Evolutionary conservation across 1,139 yeast genomes (phyloP).

Genomic region (Candida dubliniensis): DNA sequence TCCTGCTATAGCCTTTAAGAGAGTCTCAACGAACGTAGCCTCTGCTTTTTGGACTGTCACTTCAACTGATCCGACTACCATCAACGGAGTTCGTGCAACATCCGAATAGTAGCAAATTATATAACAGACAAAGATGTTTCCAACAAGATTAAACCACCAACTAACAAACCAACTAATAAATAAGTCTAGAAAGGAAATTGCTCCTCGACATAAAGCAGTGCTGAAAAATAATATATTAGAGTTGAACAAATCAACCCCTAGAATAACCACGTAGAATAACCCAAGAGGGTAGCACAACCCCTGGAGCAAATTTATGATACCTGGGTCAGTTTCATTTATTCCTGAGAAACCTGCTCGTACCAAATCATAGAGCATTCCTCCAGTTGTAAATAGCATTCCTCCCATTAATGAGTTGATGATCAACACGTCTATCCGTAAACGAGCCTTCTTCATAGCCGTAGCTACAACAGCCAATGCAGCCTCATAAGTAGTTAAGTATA

Average conservation of each 20-base stretch:
- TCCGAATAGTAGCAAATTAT: conserved; percentile 58
- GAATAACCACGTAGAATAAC: conserved; percentile 65
- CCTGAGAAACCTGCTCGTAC: conserved; percentile 53
- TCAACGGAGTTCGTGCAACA: conserved; percentile 37
- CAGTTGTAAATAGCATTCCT: conserved; percentile 66
- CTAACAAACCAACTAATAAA: conserved; percentile 68
- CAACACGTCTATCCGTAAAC: conserved; percentile 59
- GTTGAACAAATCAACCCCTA: conserved; percentile 75
- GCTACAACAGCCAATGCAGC: conserved; percentile 82
- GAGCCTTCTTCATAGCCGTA: conserved; percentile 76
- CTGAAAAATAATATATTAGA: conserved; percentile 69
- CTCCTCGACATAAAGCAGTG: conserved; percentile 66
- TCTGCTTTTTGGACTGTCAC: conserved; percentile 49
- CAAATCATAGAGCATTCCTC: conserved; percentile 68
- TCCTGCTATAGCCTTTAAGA: conserved; percentile 68
- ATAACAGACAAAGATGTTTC: conserved; percentile 64
- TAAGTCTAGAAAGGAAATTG: conserved; percentile 63
- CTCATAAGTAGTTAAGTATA: conserved; percentile 71
- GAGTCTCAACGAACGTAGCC: conserved; percentile 54
- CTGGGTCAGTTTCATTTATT: conserved; percentile 46
- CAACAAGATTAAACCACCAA: conserved; percentile 64
- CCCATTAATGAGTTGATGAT: conserved; percentile 66
- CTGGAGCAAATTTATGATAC: conserved; percentile 51
- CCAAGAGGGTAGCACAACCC: conserved; percentile 68
- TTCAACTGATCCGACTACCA: conserved; percentile 47